These are phyloP conservation scores for Camelina sativa DNA, from an alignment of 345 rosid genomes.

Conservation along the genomic window DNA sequence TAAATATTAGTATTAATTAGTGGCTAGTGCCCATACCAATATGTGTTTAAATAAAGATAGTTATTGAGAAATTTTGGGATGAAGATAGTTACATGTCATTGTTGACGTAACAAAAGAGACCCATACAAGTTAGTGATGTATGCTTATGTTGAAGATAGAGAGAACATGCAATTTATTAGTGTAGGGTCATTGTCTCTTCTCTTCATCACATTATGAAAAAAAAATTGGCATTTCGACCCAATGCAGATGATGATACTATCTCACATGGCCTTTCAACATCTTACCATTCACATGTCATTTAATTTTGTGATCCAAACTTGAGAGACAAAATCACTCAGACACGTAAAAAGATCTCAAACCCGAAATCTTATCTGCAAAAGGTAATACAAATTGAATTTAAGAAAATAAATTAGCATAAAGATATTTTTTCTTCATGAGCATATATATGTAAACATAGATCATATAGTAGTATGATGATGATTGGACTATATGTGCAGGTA, in stretches of 20 bases:
- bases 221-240: constrained; percentile 27
- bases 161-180: constrained; percentile 27
- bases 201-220: constrained; percentile 18
- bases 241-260: constrained; percentile 24
- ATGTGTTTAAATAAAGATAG: too few species aligned
- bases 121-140: constrained; percentile 29
- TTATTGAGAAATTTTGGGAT: neutral
- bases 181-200: constrained; percentile 46
- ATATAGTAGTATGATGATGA: constrained; percentile 22
- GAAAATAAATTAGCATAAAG: too few species aligned
- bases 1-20: too few species aligned
- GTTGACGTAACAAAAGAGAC: constrained; percentile 28
- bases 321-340: constrained; percentile 5
- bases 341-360: constrained; percentile 11
- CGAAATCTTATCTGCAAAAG: neutral
- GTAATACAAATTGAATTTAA: too few species aligned
- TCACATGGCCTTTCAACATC: constrained; percentile 46
- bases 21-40: too few species aligned
- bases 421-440: neutral
- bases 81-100: constrained; percentile 38
- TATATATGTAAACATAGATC: neutral
- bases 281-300: constrained; percentile 35
- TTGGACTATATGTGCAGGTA: constrained; percentile 18
- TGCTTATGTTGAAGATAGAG: constrained; percentile 23
- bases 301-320: constrained; percentile 30